Conservation (phyloP, 129 eudicot species). For the Sambucus nigra region DNA sequence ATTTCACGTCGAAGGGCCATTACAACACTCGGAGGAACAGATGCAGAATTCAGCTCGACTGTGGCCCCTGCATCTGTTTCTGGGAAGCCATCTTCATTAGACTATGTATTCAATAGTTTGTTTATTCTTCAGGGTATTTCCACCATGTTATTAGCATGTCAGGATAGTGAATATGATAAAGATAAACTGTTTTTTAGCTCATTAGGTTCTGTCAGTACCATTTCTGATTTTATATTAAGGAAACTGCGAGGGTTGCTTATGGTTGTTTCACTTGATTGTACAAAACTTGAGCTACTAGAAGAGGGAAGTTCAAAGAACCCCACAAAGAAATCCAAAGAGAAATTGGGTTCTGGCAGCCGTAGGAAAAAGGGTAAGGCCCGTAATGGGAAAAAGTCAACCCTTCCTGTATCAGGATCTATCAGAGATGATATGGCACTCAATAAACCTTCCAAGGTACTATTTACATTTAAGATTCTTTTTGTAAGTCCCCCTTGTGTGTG, state of each 20-base stretch:
- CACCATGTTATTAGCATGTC: conserved; percentile 31
- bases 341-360: conserved; percentile 35
- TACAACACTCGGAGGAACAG: conserved; percentile 17
- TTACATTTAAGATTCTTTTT: conserved; percentile 1
- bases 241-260: conserved; percentile 71
- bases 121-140: conserved; percentile 56
- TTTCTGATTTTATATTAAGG: conserved; percentile 59
- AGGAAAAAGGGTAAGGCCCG: conserved; percentile 68
- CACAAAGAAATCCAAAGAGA: conserved; percentile 40
- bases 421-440: conserved; percentile 24
- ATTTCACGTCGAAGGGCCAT: conserved; percentile 18
- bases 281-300: conserved; percentile 74
- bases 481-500: not conserved
- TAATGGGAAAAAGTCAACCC: conserved; percentile 34
- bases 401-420: conserved; percentile 29
- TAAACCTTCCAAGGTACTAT: conserved; percentile 43
- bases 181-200: conserved; percentile 69
- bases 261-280: conserved; percentile 85
- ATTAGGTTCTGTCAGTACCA: conserved; percentile 42
- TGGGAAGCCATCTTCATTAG: conserved; percentile 21
- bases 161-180: conserved; percentile 28
- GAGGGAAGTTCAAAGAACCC: conserved; percentile 34
- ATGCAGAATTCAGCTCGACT: conserved; percentile 21
- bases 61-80: conserved; percentile 21
- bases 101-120: conserved; percentile 30